phyloP scores from a whole-genome alignment of 2,329 filamentous ascomycete genomes.

The Stenocarpella maydis region DNA sequence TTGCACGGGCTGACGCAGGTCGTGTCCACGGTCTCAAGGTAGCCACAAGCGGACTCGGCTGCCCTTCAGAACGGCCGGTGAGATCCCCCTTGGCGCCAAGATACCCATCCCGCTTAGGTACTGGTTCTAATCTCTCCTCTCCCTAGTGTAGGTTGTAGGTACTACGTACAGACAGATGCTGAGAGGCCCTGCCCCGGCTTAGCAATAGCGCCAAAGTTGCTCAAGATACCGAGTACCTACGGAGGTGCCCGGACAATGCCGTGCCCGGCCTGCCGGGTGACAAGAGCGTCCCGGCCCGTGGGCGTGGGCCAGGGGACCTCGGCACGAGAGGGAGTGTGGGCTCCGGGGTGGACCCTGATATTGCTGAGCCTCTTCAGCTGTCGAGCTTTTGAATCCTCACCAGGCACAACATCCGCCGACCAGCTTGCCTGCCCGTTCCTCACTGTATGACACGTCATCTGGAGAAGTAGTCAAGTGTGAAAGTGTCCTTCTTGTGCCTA shows the following conservation, averaged over 20 bases:
- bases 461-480: no score
- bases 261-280: not conserved
- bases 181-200: not conserved
- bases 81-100: slow-evolving; percentile 17
- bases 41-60: slow-evolving; percentile 16
- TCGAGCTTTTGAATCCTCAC: not conserved
- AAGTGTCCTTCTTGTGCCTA: no score
- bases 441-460: no score
- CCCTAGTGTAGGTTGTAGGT: no score
- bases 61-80: slow-evolving; percentile 2
- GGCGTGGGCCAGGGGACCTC: slow-evolving; percentile 10
- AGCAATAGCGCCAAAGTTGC: not conserved
- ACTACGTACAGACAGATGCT: not conserved
- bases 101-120: not conserved
- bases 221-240: no score
- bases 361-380: not conserved
- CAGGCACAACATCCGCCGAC: not conserved
- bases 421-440: not conserved
- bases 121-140: not conserved
- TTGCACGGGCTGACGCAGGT: not conserved
- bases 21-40: slow-evolving; percentile 3
- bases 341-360: slow-evolving; percentile 5
- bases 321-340: not conserved
- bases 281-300: slow-evolving; percentile 1
- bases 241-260: not conserved